Evolutionary conservation across 169 alveolate genomes (phyloP).

Genomic region (Besnoitia besnoiti): DNA sequence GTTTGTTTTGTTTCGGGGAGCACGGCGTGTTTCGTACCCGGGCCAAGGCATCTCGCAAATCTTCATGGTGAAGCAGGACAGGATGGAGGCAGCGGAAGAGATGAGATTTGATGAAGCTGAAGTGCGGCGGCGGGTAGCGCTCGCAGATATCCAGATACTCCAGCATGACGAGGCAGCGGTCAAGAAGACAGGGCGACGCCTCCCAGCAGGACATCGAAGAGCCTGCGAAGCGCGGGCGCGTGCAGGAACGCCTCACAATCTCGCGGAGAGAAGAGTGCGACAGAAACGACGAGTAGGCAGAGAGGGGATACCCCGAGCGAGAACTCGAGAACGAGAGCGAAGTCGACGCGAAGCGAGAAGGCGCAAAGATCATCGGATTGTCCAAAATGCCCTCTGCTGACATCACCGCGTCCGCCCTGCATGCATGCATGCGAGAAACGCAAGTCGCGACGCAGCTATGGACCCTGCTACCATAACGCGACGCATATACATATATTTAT

Average conservation of each 20-base stretch:
- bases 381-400: conserved; percentile 66
- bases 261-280: neutral
- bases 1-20: too few relatives aligned
- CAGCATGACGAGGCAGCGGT: conserved; percentile 6
- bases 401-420: conserved; percentile 74
- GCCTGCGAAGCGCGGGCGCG: neutral
- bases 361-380: conserved; percentile 60
- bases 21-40: neutral
- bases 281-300: neutral
- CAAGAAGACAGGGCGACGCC: neutral
- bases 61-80: neutral
- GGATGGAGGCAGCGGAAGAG: conserved; percentile 44
- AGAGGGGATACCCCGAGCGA: neutral
- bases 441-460: too few relatives aligned
- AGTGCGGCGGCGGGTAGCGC: neutral
- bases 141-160: conserved; percentile 18
- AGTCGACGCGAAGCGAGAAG: neutral
- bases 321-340: neutral
- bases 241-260: neutral
- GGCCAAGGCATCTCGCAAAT: neutral
- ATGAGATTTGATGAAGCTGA: conserved; percentile 31
- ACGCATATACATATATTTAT: too few relatives aligned
- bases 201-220: neutral
- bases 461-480: too few relatives aligned
- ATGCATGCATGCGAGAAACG: neutral